Percentiles rank a stretch among this genome's conserved stretches.
Conservation (phyloP, 305 asterid genomes). For the Fraxinus albicans region DNA sequence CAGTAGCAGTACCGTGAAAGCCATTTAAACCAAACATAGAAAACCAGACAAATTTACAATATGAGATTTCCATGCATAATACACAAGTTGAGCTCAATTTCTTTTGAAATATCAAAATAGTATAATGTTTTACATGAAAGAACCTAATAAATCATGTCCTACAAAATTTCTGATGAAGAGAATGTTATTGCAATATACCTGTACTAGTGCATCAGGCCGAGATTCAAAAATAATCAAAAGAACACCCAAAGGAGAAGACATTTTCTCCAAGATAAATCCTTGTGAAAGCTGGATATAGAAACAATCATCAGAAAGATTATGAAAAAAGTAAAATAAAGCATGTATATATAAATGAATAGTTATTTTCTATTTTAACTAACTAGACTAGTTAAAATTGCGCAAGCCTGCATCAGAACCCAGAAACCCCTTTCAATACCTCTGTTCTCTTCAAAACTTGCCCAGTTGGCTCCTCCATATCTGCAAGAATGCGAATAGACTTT, state of each 20-base stretch:
- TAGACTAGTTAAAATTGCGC: neutral
- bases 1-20: neutral
- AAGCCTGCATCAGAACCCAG: neutral
- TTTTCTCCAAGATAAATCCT: slow-evolving; percentile 62
- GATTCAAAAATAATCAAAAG: slow-evolving; percentile 68
- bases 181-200: slow-evolving; percentile 37
- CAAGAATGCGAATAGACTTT: slow-evolving; percentile 52
- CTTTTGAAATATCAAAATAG: neutral
- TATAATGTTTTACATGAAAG: neutral
- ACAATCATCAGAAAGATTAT: slow-evolving; percentile 8
- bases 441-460: slow-evolving; percentile 54
- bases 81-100: neutral
- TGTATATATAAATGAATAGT: neutral
- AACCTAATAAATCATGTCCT: neutral
- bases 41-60: neutral
- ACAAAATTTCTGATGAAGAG: slow-evolving; percentile 1
- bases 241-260: slow-evolving; percentile 64
- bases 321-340: neutral
- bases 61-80: neutral
- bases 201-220: slow-evolving; percentile 74
- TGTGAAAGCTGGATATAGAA: slow-evolving; percentile 53
- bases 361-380: neutral
- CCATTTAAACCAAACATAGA: neutral
- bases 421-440: slow-evolving; percentile 40
- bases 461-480: slow-evolving; percentile 68